phyloP scores from a whole-genome alignment of 495 filamentous ascomycete species.

The Penicillium mononematosum region DNA sequence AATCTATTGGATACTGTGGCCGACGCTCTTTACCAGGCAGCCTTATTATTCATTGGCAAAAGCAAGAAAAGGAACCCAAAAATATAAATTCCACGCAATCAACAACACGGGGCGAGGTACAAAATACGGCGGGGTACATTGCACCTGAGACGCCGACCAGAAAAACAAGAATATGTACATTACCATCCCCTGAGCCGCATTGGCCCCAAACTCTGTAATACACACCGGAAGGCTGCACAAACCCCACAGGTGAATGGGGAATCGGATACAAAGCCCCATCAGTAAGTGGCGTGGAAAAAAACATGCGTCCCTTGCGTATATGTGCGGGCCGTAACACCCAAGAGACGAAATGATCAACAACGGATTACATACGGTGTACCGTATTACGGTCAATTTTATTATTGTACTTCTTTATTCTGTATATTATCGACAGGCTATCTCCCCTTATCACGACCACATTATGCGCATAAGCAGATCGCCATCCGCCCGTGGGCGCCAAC shows the following conservation, averaged over 20 bases:
- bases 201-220: neutral
- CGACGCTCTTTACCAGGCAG: neutral
- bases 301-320: slow-evolving; percentile 19
- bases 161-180: neutral
- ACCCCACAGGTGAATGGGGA: neutral
- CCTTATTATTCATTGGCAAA: neutral
- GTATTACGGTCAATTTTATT: neutral
- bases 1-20: neutral
- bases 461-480: neutral
- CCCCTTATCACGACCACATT: neutral
- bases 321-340: slow-evolving; percentile 10
- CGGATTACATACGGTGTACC: neutral
- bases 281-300: slow-evolving; percentile 11
- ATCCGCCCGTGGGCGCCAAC: neutral
- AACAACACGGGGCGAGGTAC: neutral
- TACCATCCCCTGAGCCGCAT: slow-evolving; percentile 8
- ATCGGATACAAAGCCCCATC: neutral
- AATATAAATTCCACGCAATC: slow-evolving; percentile 5
- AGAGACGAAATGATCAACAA: slow-evolving; percentile 5
- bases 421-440: neutral
- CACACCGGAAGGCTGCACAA: neutral
- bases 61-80: neutral
- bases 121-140: neutral
- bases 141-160: neutral
- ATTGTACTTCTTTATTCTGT: neutral